Conservation (phyloP, 805 yeast species). For the Pichia deserticola region DNA sequence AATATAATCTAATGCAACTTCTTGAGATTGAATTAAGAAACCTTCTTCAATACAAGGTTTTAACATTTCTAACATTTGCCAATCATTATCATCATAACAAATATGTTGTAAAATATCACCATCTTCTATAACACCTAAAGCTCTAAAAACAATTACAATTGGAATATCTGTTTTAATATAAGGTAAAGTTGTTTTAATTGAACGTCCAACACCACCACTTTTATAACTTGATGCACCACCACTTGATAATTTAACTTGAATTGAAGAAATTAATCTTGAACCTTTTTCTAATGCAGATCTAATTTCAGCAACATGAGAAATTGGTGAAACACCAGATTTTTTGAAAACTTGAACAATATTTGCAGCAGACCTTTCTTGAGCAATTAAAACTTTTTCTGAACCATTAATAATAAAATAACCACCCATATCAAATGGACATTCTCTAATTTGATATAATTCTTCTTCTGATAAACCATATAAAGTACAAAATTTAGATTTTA, state of each 20-base stretch:
- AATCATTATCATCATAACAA: constrained; percentile 94
- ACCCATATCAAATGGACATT: constrained; percentile 99
- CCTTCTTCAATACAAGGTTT: constrained; percentile 99
- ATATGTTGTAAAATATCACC: constrained; percentile 98
- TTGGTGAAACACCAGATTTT: constrained; percentile 95
- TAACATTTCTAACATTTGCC: constrained; percentile 99
- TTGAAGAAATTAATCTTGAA: constrained; percentile 83
- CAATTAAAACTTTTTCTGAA: constrained; percentile 95
- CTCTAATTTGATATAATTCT: constrained; percentile 91
- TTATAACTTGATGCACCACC: constrained; percentile 41
- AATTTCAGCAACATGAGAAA: constrained; percentile 93
- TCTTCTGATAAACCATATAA: constrained; percentile 83
- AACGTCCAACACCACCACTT: constrained; percentile 57
- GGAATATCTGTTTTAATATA: constrained; percentile 96
- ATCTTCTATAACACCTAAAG: constrained; percentile 96
- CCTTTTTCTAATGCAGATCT: constrained; percentile 97
- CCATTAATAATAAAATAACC: constrained; percentile 98
- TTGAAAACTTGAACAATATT: constrained; percentile 97
- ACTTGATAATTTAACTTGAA: constrained; percentile 78
- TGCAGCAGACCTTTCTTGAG: constrained; percentile 98
- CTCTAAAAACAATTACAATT: constrained; percentile 93
- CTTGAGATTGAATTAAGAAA: constrained; percentile 95
- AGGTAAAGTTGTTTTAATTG: constrained; percentile 93
- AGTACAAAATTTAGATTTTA: constrained; percentile 93
- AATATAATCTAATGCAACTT: constrained; percentile 94